Base-by-base conservation (phyloP, 192 early-diverging fungal genomes). In the Thamnidium elegans region DNA sequence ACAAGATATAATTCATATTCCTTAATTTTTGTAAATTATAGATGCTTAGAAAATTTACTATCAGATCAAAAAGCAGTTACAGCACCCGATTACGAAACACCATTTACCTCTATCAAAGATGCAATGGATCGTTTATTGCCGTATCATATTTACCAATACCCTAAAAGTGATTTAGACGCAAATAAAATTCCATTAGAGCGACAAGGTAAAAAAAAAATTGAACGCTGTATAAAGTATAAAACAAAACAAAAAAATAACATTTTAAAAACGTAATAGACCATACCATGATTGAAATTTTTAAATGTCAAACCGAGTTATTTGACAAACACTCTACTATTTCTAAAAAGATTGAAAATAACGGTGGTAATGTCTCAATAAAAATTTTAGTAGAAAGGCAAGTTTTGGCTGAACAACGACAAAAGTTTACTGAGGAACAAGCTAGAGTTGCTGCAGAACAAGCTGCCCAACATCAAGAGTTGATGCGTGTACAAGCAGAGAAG, bases 91-190 rank as follows among this genome's bases (percentile, higher is more conserved):
- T 81, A 79, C 50, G 73, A 75, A 54, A 87, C 83, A 23, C 87
- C 87, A 9, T 92, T 92, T 60, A 48, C 13, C 2, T 86, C 81
- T 10, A 44, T 82, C 6, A 64, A 79, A 23, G 87, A 92, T 69
- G 82, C 80, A 0, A 75, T 89, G 46, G 73, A 84, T 62, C 73
- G 88, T 15, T 71, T 92, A 19, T 67, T 92, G 50, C 90, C 90
- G 0, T 92, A 82, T 73, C 89, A 92, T 53, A 77, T 92, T 48
- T 90, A 79, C 58, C 89, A 90, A 71, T 84, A 87, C 60, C 86
- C 87, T 2, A 73, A 82, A 0, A 68, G 62, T 34, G 83, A 85
- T 52, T 32, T 73, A 30, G 39, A 72, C 52, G 63, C 62, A 17
- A 65, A 73, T 36, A 78, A 71, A 56, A 71, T 63, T 58, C 68